phyloP scores from a whole-genome alignment of 768 basidiomycete species.

The Rickenella mellea region DNA sequence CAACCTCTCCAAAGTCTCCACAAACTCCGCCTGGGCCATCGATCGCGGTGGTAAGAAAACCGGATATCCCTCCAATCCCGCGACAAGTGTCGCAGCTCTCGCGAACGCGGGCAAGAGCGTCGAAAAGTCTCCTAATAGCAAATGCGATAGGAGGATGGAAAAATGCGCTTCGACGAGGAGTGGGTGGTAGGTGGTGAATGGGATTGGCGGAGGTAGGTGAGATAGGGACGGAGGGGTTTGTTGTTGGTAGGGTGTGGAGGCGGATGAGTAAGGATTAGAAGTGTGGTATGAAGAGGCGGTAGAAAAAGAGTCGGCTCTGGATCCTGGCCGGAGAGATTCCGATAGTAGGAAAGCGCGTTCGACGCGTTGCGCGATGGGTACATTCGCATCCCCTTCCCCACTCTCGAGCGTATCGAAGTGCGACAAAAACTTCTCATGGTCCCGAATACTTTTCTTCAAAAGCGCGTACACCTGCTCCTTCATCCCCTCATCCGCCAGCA shows the following conservation, averaged over 20 bases:
- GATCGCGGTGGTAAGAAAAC: constrained; percentile 81
- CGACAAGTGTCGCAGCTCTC: constrained; percentile 58
- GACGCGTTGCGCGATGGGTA: constrained; percentile 30
- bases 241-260: constrained; percentile 16
- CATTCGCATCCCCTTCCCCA: constrained; percentile 28
- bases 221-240: too few relatives aligned
- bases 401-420: constrained; percentile 70
- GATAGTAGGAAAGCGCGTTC: constrained; percentile 63
- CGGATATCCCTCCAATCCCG: constrained; percentile 82
- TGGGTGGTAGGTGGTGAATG: constrained; percentile 85
- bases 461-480: constrained; percentile 50
- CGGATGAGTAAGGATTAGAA: constrained; percentile 9
- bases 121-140: constrained; percentile 72
- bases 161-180: constrained; percentile 83
- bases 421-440: constrained; percentile 75
- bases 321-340: constrained; percentile 43
- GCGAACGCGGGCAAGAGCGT: constrained; percentile 54
- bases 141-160: constrained; percentile 61
- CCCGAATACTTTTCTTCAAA: constrained; percentile 68
- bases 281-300: too few relatives aligned
- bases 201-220: constrained; percentile 23
- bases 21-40: constrained; percentile 84
- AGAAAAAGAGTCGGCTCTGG: constrained; percentile 1
- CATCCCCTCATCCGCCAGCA: constrained; percentile 45
- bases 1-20: constrained; percentile 77